Evolutionary conservation across 257 asterid genomes (phyloP), one percentile per base, ranked within the genome.

Genomic region (Fraxinus pennsylvanica): DNA sequence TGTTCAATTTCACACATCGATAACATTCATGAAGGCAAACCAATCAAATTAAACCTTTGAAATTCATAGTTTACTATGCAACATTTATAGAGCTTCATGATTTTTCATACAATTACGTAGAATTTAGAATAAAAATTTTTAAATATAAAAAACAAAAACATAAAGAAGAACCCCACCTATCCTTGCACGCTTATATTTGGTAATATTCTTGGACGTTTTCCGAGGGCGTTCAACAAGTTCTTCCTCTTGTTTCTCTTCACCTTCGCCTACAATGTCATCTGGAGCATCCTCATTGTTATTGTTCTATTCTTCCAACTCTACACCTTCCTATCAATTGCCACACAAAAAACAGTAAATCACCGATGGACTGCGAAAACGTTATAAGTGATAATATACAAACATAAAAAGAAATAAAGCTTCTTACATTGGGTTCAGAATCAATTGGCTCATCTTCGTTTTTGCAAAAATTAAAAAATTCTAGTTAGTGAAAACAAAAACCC

Each of bases 401-500:
- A 57, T 17, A 15, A 9, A 75, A 6, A 25, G 21, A 3, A 71
- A 9, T 4, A 73, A 43, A 17, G 6, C 61, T 10, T 17, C 92
- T 90, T 81, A 92, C 98, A 29, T 94, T 97, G 21, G 86, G 27
- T 78, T 94, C 97, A 13, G 96, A 96, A 29, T 94, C 98, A 76
- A 91, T 32, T 0, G 97, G 97, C 85, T 92, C 97, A 61, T 94
- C 98, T 83, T 87, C 91, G 33, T 94, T 92, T 70, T 97, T 92
- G 41, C 65, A 22, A 57, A 35, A 68, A 71, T 66, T 9, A 4
- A 78, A 52, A 47, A 70, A 70, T 29, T n/a, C 21, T 22, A 14
- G 68, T 39, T 5, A 25, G 47, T n/a, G 15, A 68, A 80, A 68
- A 10, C 17, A 22, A n/a, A 80, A 36, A 6, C 72, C 72, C 41